A percentile compares a stretch with the other conserved stretches of the same genome.
Conservation (phyloP, 805 yeast species). For the Schizosaccharomyces japonicus region DNA sequence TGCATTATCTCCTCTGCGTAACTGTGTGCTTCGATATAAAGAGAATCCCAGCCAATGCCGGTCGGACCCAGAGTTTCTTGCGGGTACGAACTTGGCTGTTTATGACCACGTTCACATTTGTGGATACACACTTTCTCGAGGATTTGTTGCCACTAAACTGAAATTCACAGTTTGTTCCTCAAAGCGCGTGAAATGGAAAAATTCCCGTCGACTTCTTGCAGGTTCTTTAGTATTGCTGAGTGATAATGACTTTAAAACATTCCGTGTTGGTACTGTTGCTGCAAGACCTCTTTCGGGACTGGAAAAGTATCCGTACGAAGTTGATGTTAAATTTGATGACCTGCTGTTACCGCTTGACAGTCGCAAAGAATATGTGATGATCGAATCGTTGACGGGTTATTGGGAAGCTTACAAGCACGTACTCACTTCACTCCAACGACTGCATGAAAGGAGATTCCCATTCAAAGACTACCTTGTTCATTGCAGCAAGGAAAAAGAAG, state of each 20-base stretch:
- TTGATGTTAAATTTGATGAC: not conserved
- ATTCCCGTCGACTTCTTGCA: not conserved
- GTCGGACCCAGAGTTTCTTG: too few relatives aligned
- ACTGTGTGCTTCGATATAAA: not conserved
- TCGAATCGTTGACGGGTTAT: not conserved
- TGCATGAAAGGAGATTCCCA: not conserved
- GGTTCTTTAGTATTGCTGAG: not conserved
- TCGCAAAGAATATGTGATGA: not conserved
- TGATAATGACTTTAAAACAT: not conserved
- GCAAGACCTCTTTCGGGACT: not conserved
- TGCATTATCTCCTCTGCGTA: not conserved
- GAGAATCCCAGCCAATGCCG: not conserved
- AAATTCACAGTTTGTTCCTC: not conserved
- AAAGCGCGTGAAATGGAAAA: not conserved
- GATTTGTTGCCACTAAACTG: not conserved
- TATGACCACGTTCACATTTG: not conserved
- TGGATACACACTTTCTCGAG: not conserved
- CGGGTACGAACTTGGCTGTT: not conserved
- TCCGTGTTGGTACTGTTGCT: not conserved
- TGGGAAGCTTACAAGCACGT: slow-evolving; percentile 4
- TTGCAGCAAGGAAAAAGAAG: not conserved
- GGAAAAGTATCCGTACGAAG: not conserved
- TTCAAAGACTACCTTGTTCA: not conserved
- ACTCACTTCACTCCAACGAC: not conserved
- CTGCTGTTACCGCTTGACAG: not conserved